A percentile compares a stretch with the other conserved stretches of the same genome.
phyloP scores from a whole-genome alignment of 2,329 filamentous ascomycete genomes.

The Elsinoe necatrix region DNA sequence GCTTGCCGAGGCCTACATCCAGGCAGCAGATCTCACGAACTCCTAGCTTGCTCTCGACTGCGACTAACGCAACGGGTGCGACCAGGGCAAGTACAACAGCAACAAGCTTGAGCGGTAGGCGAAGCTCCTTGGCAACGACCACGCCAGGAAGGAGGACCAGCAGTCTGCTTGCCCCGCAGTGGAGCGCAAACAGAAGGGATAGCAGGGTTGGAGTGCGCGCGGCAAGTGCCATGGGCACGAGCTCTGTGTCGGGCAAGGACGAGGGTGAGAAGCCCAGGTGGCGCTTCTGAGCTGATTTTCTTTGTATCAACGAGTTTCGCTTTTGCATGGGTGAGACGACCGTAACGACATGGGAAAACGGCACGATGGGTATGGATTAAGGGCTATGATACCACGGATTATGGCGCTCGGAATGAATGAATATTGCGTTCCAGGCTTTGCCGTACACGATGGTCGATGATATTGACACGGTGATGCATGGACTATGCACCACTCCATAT shows the following conservation, averaged over 20 bases:
- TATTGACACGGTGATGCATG: neutral
- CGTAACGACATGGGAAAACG: neutral
- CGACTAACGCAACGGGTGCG: neutral
- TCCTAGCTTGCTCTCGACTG: slow-evolving; percentile 2
- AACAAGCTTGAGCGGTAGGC: neutral
- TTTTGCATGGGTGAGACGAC: neutral
- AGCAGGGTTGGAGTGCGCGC: neutral
- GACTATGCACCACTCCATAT: neutral
- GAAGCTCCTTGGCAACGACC: slow-evolving; percentile 5
- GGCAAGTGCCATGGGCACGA: slow-evolving; percentile 1
- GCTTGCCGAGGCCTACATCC: neutral
- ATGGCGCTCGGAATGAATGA: slow-evolving; percentile 1
- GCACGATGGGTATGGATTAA: neutral
- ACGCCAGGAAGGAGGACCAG: slow-evolving; percentile 5
- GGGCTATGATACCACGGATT: neutral
- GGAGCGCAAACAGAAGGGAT: slow-evolving; percentile 5
- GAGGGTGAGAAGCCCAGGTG: slow-evolving; percentile 9
- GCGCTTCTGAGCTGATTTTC: neutral
- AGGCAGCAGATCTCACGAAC: neutral
- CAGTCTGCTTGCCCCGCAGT: slow-evolving; percentile 9
- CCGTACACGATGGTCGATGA: neutral
- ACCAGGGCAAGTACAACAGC: neutral
- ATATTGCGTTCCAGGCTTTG: neutral
- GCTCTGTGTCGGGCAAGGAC: neutral
- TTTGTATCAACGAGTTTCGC: neutral